Evolutionary conservation across 2,329 filamentous ascomycete genomes (phyloP), one percentile per base, ranked within the genome.

Genomic region (Fusarium goolgardi): DNA sequence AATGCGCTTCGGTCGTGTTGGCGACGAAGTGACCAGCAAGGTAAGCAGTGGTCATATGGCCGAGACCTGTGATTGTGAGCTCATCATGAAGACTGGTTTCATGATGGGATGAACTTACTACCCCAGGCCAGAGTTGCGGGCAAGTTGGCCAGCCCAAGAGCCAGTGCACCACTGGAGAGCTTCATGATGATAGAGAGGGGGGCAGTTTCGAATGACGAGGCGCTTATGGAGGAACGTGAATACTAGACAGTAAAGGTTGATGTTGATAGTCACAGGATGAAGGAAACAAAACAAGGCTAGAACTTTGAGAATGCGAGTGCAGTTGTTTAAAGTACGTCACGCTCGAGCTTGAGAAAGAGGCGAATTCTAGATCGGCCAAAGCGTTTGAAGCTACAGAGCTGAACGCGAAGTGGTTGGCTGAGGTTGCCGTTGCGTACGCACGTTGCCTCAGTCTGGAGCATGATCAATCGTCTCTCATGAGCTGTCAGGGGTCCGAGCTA

Each of bases 41-140:
- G 73, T 88, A 90, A 41, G 87, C 89, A 10, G 89, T 85, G 6
- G 88, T 88, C 72, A 89, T 87, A 76, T 91, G 89, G 3, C 89
- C 89, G 56, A 91, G 82, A 65, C 85, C 86, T 87, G 21, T 18
- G 20, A 40, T 32, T 51, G 58, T 70, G 50, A 73, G 67, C 61
- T 59, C 31, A 25, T 25, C 25, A 32, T 40, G 20, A 65, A 25
- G 25, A 44, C 23, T n/a, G 12, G 21, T 45, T 29, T 39, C 20
- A 46, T 49, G 29, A 41, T 39, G 32, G 32, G 73, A 78, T 43
- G 27, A 35, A 76, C 80, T 49, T 77, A 82, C 81, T 78, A 62
- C 81, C 81, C 81, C 81, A 83, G 53, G 80, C 81, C 43, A 74
- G 65, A 6, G 74, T 78, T 21, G 73, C 70, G 12, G 78, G 80